A percentile compares a stretch with the other conserved stretches of the same genome.
These are phyloP conservation scores for Orbilia quercus DNA, from an alignment of 2,329 filamentous ascomycete genomes.

Conservation along the genomic window DNA sequence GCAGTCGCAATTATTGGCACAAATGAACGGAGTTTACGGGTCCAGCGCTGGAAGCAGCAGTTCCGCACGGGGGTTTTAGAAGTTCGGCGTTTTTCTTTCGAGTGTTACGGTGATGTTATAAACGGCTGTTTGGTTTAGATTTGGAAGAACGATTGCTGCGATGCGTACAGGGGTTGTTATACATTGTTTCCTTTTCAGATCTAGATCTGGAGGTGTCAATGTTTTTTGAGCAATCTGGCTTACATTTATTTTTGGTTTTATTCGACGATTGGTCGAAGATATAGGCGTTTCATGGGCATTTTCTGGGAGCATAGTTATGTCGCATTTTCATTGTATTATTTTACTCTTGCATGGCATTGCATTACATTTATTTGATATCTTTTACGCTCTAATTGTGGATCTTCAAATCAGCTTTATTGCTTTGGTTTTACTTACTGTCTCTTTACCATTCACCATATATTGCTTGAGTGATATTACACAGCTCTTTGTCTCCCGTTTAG, in stretches of 20 bases:
- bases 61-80: conserved; percentile 43
- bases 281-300: neutral
- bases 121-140: neutral
- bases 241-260: neutral
- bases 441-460: neutral
- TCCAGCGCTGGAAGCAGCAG: conserved; percentile 44
- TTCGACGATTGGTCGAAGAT: neutral
- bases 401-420: conserved; percentile 36
- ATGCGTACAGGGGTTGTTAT: neutral
- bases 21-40: conserved; percentile 49
- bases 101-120: conserved; percentile 6
- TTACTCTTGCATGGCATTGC: neutral
- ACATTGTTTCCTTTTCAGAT: neutral
- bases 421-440: neutral
- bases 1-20: conserved; percentile 39
- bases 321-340: neutral
- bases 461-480: too few relatives aligned
- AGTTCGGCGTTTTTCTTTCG: neutral
- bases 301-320: neutral
- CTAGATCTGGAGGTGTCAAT: neutral
- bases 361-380: neutral
- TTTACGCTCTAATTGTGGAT: neutral
- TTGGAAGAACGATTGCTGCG: neutral
- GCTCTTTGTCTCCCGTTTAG: too few relatives aligned
- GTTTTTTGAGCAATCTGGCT: neutral